Percentiles rank a stretch among this genome's conserved stretches.
phyloP scores from a whole-genome alignment of 148 eudicot species.

The Persicaria maculosa region DNA sequence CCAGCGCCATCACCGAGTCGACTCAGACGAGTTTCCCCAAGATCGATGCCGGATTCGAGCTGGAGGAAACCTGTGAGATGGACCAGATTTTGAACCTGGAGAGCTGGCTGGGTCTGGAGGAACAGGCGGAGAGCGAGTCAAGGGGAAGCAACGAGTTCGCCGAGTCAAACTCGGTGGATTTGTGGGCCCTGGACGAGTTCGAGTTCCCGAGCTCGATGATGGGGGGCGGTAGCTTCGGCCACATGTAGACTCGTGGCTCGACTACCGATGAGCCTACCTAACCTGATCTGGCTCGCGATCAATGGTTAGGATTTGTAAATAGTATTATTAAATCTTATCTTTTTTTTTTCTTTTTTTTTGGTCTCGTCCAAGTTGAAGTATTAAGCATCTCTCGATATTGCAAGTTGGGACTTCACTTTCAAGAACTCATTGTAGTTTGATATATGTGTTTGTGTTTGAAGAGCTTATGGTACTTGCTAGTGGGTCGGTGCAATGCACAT shows the following conservation, averaged over 20 bases:
- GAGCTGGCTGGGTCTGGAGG: conserved; percentile 3
- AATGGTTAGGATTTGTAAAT: too few species aligned
- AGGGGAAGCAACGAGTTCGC: not conserved
- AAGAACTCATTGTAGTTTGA: too few species aligned
- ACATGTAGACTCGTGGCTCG: not conserved
- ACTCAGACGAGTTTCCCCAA: conserved; percentile 15
- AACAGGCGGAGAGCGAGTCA: conserved; percentile 7
- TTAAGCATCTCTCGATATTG: too few species aligned
- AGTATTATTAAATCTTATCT: too few species aligned
- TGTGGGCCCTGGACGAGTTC: conserved; percentile 10
- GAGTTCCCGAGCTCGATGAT: conserved; percentile 5
- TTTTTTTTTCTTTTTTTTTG: too few species aligned
- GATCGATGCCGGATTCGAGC: not conserved
- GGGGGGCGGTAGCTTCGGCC: not conserved
- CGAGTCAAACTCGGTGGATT: conserved; percentile 11
- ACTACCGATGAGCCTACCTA: too few species aligned
- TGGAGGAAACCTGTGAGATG: not conserved
- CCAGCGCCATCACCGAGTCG: conserved; percentile 11
- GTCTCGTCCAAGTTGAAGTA: too few species aligned
- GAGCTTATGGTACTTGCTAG: too few species aligned
- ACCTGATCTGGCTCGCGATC: too few species aligned
- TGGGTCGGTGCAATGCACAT: too few species aligned
- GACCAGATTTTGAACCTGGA: conserved; percentile 5
- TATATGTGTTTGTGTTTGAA: too few species aligned
- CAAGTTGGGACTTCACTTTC: too few species aligned